Evolutionary conservation across 2,329 filamentous ascomycete genomes (phyloP).

Genomic region (Ceratocystis diversiconidia): DNA sequence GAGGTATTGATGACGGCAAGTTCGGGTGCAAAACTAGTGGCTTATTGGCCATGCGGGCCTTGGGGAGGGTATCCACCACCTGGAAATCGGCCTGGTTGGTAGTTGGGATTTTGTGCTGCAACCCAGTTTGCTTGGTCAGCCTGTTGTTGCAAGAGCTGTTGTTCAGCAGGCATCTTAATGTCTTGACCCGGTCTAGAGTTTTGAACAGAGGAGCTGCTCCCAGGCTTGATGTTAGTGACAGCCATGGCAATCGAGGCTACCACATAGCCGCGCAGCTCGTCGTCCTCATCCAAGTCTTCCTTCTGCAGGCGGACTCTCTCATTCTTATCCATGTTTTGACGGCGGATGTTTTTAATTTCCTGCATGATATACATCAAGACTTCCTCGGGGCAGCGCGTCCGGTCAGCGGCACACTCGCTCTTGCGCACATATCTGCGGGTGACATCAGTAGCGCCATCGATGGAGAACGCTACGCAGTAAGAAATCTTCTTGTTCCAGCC

Average conservation of each 20-base stretch:
- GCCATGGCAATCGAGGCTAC: slow-evolving; percentile 60
- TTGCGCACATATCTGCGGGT: slow-evolving; percentile 58
- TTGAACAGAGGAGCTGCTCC: slow-evolving; percentile 22
- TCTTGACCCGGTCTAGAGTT: slow-evolving; percentile 32
- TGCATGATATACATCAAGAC: slow-evolving; percentile 83
- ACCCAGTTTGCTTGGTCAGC: slow-evolving; percentile 13
- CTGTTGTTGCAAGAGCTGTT: slow-evolving; percentile 28
- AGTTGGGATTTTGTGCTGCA: slow-evolving; percentile 9
- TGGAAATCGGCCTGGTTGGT: slow-evolving; percentile 12
- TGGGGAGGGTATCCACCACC: not conserved
- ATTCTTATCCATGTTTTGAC: slow-evolving; percentile 72
- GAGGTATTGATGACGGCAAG: not conserved
- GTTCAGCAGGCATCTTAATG: slow-evolving; percentile 46
- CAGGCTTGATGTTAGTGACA: slow-evolving; percentile 52
- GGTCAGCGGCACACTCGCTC: slow-evolving; percentile 54
- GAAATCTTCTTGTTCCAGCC: slow-evolving; percentile 95
- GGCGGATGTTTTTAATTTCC: slow-evolving; percentile 75
- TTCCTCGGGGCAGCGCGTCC: slow-evolving; percentile 71
- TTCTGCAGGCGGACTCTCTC: slow-evolving; percentile 69
- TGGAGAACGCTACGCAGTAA: slow-evolving; percentile 93
- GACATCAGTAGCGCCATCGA: slow-evolving; percentile 61
- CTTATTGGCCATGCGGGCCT: not conserved
- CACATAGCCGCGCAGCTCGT: slow-evolving; percentile 59
- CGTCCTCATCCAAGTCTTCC: slow-evolving; percentile 62
- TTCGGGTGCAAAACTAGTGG: not conserved